These are phyloP conservation scores for Acacia pycnantha DNA, from an alignment of 331 rosid genomes.

Conservation along the genomic window DNA sequence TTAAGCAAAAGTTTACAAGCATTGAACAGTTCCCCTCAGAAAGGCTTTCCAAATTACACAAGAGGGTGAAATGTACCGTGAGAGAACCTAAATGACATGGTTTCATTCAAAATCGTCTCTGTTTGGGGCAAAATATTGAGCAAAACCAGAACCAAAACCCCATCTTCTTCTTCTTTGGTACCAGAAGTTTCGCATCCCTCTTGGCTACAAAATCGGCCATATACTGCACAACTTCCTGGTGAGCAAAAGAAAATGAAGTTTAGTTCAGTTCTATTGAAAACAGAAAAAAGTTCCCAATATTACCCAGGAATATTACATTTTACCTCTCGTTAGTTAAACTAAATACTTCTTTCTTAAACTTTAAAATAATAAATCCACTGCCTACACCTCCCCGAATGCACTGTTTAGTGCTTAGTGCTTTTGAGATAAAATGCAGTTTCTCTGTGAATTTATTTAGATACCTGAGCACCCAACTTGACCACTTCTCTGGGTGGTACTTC, in stretches of 20 bases:
- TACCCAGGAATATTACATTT: neutral
- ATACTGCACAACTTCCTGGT: slow-evolving; percentile 79
- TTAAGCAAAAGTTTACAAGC: slow-evolving; percentile 12
- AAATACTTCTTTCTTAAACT: neutral
- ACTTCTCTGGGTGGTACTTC: slow-evolving; percentile 79
- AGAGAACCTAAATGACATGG: neutral
- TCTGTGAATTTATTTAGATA: slow-evolving; percentile 5
- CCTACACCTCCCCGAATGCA: neutral
- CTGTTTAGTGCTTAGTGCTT: neutral
- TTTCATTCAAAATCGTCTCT: slow-evolving; percentile 25
- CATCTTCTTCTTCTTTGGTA: slow-evolving; percentile 51
- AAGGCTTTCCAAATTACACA: slow-evolving; percentile 19
- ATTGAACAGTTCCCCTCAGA: slow-evolving; percentile 3
- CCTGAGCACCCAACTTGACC: slow-evolving; percentile 81
- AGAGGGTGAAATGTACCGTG: neutral
- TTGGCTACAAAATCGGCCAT: slow-evolving; percentile 64
- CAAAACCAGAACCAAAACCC: slow-evolving; percentile 72
- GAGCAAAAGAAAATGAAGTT: slow-evolving; percentile 24
- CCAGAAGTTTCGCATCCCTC: slow-evolving; percentile 37
- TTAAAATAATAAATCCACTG: neutral
- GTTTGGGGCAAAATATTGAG: slow-evolving; percentile 35
- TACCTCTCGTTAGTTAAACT: neutral
- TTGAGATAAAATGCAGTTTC: neutral
- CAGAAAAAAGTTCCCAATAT: neutral
- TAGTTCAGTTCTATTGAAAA: neutral